Evolutionary conservation across 108 stramenopile genomes (phyloP), one percentile per base, ranked within the genome.

Genomic region (Conticribra weissflogii): DNA sequence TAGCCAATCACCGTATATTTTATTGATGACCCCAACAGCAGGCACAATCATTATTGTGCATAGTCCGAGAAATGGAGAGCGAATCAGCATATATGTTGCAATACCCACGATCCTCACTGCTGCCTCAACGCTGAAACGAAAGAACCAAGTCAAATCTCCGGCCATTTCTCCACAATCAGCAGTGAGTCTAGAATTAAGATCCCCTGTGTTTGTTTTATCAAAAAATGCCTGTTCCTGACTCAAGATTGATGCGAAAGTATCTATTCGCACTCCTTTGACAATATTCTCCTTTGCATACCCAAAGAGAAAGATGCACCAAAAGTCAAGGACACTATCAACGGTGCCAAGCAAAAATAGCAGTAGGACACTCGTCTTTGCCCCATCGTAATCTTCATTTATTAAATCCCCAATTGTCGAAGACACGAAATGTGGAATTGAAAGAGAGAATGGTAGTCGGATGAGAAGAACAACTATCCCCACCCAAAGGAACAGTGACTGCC

Each of bases 251-350:
- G 65, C 53, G 67, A 94, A 91, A 2, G 88, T 85, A 55, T 92
- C 87, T 29, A 89, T 59, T 53, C 96, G 76, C 0, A 96, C 82
- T 16, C 81, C 84, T 51, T 85, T 78, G 4, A 94, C 90, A 60
- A 96, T 92, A 17, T 88, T 81, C 56, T 91, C 83, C 62, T 94
- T 92, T 56, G 90, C 88, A 51, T 91, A 84, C 28, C 92, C 93
- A 75, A 96, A 96, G 63, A 94, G 77, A 56, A 91, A 96, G 9
- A 94, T 71, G 31, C 89, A 90, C 96, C 96, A 96, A 74, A 94
- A 96, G 69, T 96, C 96, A 9, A 96, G 78, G 2, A 74, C 65
- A 28, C 85, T 74, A 81, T 92, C 90, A 25, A 92, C 78, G 0
- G 87, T 85, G 3, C 96, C 96, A 27, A 86, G 58, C n/a, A 91